Conservation (phyloP, 768 basidiomycete species). For the Podaxis sp. region DNA sequence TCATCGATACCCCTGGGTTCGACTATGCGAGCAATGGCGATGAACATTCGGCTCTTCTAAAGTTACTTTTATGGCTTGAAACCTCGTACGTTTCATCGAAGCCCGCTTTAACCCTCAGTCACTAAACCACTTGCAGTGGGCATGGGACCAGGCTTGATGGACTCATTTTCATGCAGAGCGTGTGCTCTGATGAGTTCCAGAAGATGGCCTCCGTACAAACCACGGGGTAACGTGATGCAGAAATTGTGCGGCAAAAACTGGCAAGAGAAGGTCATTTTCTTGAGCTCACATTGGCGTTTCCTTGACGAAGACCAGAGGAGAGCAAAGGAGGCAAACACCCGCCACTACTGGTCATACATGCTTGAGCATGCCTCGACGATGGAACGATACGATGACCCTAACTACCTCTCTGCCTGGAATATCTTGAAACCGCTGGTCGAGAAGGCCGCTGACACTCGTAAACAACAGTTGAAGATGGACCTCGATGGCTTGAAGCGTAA, state of each 20-base stretch:
- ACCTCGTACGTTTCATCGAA: neutral
- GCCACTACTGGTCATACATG: neutral
- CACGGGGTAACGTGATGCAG: neutral
- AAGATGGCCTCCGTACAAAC: neutral
- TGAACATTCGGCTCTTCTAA: neutral
- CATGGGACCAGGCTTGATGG: constrained; percentile 4
- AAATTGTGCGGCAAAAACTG: constrained; percentile 6
- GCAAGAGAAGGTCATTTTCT: neutral
- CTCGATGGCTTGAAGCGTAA: neutral
- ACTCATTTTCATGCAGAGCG: constrained; percentile 9
- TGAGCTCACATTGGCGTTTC: neutral
- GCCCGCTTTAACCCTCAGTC: neutral
- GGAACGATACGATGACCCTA: neutral
- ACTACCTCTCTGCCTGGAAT: neutral
- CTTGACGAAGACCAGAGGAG: neutral
- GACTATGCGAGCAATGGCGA: neutral
- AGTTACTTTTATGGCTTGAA: neutral
- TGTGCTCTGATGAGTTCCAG: neutral
- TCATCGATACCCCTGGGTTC: constrained; percentile 14
- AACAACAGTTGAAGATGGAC: neutral
- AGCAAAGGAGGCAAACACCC: neutral
- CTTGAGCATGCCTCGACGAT: neutral
- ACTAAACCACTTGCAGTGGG: neutral
- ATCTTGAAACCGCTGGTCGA: constrained; percentile 4
- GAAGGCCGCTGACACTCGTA: neutral